Evolutionary conservation across 2,329 filamentous ascomycete species (phyloP), one percentile per base, ranked within the genome.

Genomic region (Nigrospora osmanthi): DNA sequence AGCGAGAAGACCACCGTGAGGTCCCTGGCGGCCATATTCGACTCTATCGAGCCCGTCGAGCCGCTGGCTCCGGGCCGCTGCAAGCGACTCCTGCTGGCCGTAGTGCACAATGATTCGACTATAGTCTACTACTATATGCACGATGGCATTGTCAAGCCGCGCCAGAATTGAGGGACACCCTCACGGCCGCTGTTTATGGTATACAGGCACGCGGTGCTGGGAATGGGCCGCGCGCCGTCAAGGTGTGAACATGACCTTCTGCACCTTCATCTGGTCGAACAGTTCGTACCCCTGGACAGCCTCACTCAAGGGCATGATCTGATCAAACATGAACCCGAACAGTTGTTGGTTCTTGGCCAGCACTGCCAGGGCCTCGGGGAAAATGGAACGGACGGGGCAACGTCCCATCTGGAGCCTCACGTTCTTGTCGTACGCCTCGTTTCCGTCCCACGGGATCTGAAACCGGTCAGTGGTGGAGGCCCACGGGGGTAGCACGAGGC

Each of bases 91-190:
- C 59, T 91, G n/a, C 69, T 93, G 42, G 86, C 84, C 14, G 85
- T 83, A 3, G 69, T 89, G 40, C 83, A 89, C 58, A 80, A 85
- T 55, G 87, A 93, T 64, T 90, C 87, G 52, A 91, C 87, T 0
- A 75, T 93, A 15, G 84, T 88, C 35, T 93, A 91, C 65, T 93
- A 93, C 59, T 75, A 90, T 50, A 79, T 91, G 61, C 87, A 91
- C 56, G 86, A 91, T 62, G 87, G 87, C n/a, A 81, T 90, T 51
- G 85, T 91, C 43, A 93, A 91, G 69, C 87, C 87, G 19, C 74
- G 87, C 46, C 87, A 91, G 62, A 93, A 93, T 61, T 91, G 68
- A 75, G 19, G 14, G 19, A 30, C 11, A 17, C 38, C 34, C 46
- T 19, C 13, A 16, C 31, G 12, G 37, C 14, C 14, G 32, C 13